Evolutionary conservation across 306 rosid species (phyloP).

Genomic region (Castanopsis chinensis): DNA sequence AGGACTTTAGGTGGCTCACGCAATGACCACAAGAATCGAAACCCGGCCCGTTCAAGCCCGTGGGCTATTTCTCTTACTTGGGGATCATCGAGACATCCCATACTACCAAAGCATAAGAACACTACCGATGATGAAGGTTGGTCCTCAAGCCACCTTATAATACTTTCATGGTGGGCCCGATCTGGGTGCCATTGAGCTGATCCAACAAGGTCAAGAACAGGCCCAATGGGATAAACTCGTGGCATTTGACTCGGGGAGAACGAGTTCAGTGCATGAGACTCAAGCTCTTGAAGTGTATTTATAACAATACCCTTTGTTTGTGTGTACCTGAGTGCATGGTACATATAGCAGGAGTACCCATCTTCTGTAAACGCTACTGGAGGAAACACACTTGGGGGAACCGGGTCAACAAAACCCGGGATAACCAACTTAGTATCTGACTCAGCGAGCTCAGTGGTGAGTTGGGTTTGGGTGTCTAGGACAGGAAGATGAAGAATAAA

Average conservation of each 20-base stretch:
- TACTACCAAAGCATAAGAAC: slow-evolving; percentile 40
- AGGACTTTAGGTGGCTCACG: slow-evolving; percentile 41
- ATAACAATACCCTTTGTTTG: slow-evolving; percentile 45
- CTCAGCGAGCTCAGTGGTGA: not conserved
- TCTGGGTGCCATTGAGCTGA: slow-evolving; percentile 25
- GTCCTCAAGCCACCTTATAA: slow-evolving; percentile 30
- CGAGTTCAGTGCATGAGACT: slow-evolving; percentile 26
- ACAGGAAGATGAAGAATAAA: slow-evolving; percentile 37
- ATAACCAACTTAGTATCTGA: slow-evolving; percentile 28
- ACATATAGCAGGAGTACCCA: slow-evolving; percentile 1
- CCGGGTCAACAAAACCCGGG: slow-evolving; percentile 35
- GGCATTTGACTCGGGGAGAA: slow-evolving; percentile 3
- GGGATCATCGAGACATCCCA: slow-evolving; percentile 29
- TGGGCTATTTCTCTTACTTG: slow-evolving; percentile 34
- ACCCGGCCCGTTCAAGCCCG: slow-evolving; percentile 39
- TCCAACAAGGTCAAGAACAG: slow-evolving; percentile 33
- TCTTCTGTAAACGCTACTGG: slow-evolving; percentile 13
- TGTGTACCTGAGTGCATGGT: slow-evolving; percentile 34
- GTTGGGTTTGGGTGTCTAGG: slow-evolving; percentile 5
- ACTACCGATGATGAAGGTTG: slow-evolving; percentile 33
- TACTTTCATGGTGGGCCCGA: not conserved
- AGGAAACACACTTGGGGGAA: slow-evolving; percentile 38
- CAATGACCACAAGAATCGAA: slow-evolving; percentile 47
- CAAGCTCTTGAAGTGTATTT: slow-evolving; percentile 49
- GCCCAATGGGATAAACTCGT: slow-evolving; percentile 34